Percentiles rank a stretch among this genome's conserved stretches.
Conservation (phyloP, 805 yeast species). For the Pachysolen tannophilus region DNA sequence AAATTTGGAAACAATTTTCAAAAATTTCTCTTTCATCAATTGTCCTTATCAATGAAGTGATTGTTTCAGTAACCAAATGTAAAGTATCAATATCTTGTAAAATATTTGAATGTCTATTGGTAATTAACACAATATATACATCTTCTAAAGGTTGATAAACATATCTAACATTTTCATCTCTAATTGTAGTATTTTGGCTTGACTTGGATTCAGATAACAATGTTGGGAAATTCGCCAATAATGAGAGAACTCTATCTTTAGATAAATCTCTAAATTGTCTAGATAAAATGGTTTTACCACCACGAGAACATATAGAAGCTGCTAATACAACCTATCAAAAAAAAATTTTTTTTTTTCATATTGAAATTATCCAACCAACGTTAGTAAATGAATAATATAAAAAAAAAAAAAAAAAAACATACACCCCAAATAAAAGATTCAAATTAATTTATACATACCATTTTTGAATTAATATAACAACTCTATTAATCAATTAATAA, state of each 20-base stretch:
- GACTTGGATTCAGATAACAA: slow-evolving; percentile 58
- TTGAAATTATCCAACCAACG: too few relatives aligned
- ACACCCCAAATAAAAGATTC: too few relatives aligned
- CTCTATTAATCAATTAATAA: too few relatives aligned
- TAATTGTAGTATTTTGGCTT: slow-evolving; percentile 88
- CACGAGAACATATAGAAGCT: slow-evolving; percentile 88
- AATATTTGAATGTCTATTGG: slow-evolving; percentile 86
- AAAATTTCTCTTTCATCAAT: slow-evolving; percentile 80
- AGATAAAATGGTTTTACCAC: slow-evolving; percentile 86
- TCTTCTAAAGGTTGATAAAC: slow-evolving; percentile 96
- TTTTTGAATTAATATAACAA: too few relatives aligned
- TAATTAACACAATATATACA: slow-evolving; percentile 80
- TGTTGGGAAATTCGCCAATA: slow-evolving; percentile 79
- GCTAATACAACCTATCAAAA: slow-evolving; percentile 84
- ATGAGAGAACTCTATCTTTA: slow-evolving; percentile 77
- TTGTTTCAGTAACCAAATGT: slow-evolving; percentile 75
- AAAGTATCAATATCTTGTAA: slow-evolving; percentile 91
- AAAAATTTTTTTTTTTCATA: too few relatives aligned
- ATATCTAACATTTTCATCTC: slow-evolving; percentile 84
- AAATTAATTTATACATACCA: too few relatives aligned
- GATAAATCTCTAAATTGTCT: slow-evolving; percentile 85
- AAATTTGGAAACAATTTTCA: slow-evolving; percentile 78
- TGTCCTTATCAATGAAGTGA: slow-evolving; percentile 61
- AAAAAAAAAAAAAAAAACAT: too few relatives aligned
- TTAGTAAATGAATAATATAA: too few relatives aligned